A percentile compares a stretch with the other conserved stretches of the same genome.
These are phyloP conservation scores for Pterocarpus santalinus DNA, from an alignment of 306 rosid species.

Conservation along the genomic window DNA sequence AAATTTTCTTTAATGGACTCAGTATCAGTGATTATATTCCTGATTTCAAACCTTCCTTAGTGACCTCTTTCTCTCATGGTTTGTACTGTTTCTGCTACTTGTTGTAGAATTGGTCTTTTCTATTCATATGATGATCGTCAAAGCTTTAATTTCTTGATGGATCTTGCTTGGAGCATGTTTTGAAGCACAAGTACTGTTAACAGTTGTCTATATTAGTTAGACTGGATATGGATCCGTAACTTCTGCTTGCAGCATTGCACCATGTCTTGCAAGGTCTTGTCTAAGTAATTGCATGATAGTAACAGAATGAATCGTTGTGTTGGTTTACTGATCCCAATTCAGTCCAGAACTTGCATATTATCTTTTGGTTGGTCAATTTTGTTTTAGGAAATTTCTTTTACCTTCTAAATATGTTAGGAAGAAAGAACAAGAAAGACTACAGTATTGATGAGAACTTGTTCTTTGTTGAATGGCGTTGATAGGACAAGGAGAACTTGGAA, in stretches of 20 bases:
- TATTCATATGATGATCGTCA: slow-evolving; percentile 28
- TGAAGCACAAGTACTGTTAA: slow-evolving; percentile 17
- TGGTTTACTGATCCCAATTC: slow-evolving; percentile 10
- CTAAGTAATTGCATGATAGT: not conserved
- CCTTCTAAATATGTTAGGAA: not conserved
- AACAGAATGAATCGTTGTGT: slow-evolving; percentile 5
- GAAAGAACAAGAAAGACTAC: not conserved
- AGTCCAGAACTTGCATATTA: slow-evolving; percentile 10
- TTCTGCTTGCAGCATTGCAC: slow-evolving; percentile 6
- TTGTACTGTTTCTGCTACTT: slow-evolving; percentile 2
- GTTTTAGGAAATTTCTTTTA: slow-evolving; percentile 30
- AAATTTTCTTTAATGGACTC: slow-evolving; percentile 19
- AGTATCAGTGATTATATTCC: slow-evolving; percentile 20
- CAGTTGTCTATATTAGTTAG: slow-evolving; percentile 19
- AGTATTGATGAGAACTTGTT: slow-evolving; percentile 38
- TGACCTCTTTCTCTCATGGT: slow-evolving; percentile 16
- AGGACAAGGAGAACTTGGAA: slow-evolving; percentile 94
- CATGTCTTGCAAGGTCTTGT: slow-evolving; percentile 12
- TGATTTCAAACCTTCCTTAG: slow-evolving; percentile 3
- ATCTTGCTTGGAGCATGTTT: not conserved
- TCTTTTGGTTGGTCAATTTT: slow-evolving; percentile 36
- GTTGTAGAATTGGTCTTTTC: slow-evolving; percentile 12
- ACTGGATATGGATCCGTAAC: slow-evolving; percentile 11
- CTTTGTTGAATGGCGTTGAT: slow-evolving; percentile 46
- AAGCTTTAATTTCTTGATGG: not conserved